Evolutionary conservation across 176 grass and related monocot species (phyloP).

Genomic region (Eragrostis nindensis): DNA sequence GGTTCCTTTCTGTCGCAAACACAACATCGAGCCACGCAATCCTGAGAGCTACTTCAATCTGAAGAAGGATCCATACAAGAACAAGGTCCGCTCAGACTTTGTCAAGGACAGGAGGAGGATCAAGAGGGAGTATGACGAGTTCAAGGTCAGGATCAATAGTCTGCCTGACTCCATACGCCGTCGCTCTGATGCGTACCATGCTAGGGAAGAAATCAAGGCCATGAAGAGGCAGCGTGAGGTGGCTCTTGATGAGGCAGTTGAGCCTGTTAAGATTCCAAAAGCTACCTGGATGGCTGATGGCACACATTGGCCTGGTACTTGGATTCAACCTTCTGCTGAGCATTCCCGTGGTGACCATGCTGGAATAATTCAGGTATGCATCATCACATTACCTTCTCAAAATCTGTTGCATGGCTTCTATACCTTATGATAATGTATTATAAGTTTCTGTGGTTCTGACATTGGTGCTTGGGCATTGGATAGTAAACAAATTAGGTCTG

Average conservation of each 20-base stretch:
- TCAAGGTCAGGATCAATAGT: constrained; percentile 87
- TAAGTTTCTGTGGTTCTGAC: neutral
- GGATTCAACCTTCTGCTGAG: constrained; percentile 72
- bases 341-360: constrained; percentile 92
- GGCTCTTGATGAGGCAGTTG: constrained; percentile 63
- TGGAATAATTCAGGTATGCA: constrained; percentile 93
- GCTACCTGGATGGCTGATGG: constrained; percentile 99
- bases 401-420: neutral
- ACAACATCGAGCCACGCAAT: constrained; percentile 84
- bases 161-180: constrained; percentile 85
- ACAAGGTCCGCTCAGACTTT: constrained; percentile 82
- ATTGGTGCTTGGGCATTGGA: neutral
- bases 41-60: constrained; percentile 93
- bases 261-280: constrained; percentile 85
- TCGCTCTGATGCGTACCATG: constrained; percentile 89
- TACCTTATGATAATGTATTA: neutral
- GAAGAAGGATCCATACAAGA: constrained; percentile 96
- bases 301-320: constrained; percentile 97
- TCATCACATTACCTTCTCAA: neutral
- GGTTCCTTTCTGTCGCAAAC: constrained; percentile 96
- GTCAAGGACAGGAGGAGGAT: constrained; percentile 92
- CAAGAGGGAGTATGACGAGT: constrained; percentile 98
- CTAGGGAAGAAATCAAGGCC: constrained; percentile 94
- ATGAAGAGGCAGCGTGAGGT: constrained; percentile 88
- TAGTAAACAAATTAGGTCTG: neutral